phyloP scores from a whole-genome alignment of 495 filamentous ascomycete genomes.

The Penicillium roqueforti region DNA sequence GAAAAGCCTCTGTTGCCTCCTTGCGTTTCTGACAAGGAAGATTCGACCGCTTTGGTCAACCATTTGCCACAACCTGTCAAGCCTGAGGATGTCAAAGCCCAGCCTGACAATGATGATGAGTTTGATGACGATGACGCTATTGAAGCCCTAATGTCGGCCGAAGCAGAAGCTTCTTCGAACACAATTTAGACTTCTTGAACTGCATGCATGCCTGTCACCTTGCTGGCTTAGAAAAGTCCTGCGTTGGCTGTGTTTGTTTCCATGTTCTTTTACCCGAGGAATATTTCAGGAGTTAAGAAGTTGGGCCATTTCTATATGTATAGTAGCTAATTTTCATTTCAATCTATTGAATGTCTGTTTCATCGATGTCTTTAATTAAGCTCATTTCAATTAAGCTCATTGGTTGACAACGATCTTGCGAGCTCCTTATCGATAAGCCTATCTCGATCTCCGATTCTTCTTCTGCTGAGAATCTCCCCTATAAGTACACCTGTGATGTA shows the following conservation, averaged over 20 bases:
- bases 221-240: not conserved
- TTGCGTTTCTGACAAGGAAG: conserved; percentile 19
- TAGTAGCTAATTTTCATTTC: not conserved
- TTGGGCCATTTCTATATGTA: not conserved
- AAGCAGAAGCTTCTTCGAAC: conserved; percentile 7
- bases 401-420: not conserved
- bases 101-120: conserved; percentile 24
- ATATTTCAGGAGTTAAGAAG: not conserved
- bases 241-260: not conserved
- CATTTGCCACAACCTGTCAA: conserved; percentile 6
- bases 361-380: too few species aligned
- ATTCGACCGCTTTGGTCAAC: conserved; percentile 10
- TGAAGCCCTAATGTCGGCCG: conserved; percentile 36
- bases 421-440: conserved; percentile 19
- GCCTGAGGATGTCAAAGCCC: conserved; percentile 1
- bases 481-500: not conserved
- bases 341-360: not conserved
- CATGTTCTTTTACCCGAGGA: not conserved
- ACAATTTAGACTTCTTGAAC: not conserved
- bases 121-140: conserved; percentile 42
- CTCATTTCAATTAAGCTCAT: not conserved
- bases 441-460: conserved; percentile 1
- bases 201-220: not conserved
- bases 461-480: not conserved
- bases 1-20: conserved; percentile 15